Evolutionary conservation across 2,329 filamentous ascomycete species (phyloP).

Genomic region (Stagonosporopsis chrysanthemi): DNA sequence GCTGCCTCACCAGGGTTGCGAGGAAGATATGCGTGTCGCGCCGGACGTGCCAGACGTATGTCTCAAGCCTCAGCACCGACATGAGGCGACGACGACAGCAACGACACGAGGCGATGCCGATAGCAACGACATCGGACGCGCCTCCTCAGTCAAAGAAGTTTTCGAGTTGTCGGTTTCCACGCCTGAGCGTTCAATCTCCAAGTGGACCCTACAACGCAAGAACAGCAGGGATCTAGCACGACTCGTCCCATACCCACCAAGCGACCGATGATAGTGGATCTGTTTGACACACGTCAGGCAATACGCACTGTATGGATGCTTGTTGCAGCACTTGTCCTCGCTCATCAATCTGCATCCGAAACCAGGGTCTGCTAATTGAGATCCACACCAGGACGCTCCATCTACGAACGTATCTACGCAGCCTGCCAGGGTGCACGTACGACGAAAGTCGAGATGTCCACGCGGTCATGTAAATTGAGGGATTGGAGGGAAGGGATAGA

Average conservation of each 20-base stretch:
- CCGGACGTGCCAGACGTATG: background rate
- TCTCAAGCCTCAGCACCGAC: background rate
- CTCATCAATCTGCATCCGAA: conserved; percentile 15
- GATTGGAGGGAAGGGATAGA: background rate
- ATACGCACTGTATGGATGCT: background rate
- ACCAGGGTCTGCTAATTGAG: conserved; percentile 14
- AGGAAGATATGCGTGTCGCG: no score
- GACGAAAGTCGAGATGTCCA: background rate
- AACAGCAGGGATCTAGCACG: background rate
- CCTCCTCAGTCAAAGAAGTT: background rate
- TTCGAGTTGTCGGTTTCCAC: background rate
- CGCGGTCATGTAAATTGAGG: conserved; percentile 7
- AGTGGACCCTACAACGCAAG: background rate
- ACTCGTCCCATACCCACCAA: background rate
- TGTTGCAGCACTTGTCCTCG: background rate
- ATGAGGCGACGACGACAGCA: background rate
- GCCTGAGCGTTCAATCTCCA: background rate
- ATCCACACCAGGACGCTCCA: conserved; percentile 9
- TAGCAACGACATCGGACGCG: background rate
- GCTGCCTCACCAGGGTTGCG: no score
- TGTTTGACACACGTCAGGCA: conserved; percentile 10
- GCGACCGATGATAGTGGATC: conserved; percentile 3
- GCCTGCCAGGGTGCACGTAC: conserved; percentile 3
- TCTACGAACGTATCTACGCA: conserved; percentile 5
- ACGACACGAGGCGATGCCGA: background rate